Evolutionary conservation across 768 basidiomycete species (phyloP).

Genomic region (Tylopilus plumbeoviolaceoides): DNA sequence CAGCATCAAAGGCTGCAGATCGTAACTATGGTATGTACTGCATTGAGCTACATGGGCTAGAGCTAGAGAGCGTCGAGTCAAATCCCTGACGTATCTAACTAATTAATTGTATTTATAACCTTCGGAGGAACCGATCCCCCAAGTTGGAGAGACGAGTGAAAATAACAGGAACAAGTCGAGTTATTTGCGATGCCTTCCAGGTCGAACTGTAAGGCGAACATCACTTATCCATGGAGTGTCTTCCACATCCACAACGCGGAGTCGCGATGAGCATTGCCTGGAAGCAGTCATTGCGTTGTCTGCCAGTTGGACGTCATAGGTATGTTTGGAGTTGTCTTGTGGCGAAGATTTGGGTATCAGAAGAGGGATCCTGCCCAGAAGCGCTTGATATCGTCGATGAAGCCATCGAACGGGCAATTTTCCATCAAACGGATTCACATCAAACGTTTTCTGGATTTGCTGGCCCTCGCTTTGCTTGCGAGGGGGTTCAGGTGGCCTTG

Average conservation of each 20-base stretch:
- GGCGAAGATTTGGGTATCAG: slow-evolving; percentile 35
- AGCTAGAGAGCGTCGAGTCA: slow-evolving; percentile 48
- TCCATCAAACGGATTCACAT: slow-evolving; percentile 17
- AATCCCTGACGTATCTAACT: slow-evolving; percentile 21
- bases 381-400: slow-evolving; percentile 50
- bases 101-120: slow-evolving; percentile 11
- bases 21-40: slow-evolving; percentile 82
- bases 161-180: not conserved
- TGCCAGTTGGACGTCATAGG: slow-evolving; percentile 32
- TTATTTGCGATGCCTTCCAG: slow-evolving; percentile 2
- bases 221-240: slow-evolving; percentile 35
- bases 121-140: not conserved
- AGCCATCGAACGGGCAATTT: slow-evolving; percentile 30
- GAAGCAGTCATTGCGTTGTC: slow-evolving; percentile 26
- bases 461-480: slow-evolving; percentile 20
- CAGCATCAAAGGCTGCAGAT: slow-evolving; percentile 51
- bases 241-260: slow-evolving; percentile 24
- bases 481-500: slow-evolving; percentile 28
- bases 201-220: not conserved
- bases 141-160: not conserved
- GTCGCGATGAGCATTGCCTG: slow-evolving; percentile 14
- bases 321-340: slow-evolving; percentile 3
- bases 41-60: slow-evolving; percentile 84
- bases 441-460: not conserved
- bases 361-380: slow-evolving; percentile 59